Evolutionary conservation across 176 grass and related monocot species (phyloP).

Genomic region (Aegilops sharonensis): DNA sequence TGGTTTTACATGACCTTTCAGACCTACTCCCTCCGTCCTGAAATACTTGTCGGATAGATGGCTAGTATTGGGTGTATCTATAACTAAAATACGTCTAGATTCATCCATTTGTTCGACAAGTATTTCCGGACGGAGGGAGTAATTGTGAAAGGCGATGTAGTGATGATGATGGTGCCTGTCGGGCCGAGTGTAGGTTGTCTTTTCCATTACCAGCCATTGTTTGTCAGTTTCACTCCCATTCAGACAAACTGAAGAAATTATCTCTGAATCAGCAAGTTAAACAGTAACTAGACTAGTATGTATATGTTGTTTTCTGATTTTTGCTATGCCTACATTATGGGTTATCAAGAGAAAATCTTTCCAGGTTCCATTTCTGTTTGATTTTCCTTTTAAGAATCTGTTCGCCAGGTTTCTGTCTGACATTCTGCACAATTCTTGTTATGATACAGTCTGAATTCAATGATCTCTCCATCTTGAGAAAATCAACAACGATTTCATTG

Average conservation of each 20-base stretch:
- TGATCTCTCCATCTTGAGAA: no score
- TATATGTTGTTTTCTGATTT: neutral
- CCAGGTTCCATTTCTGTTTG: neutral
- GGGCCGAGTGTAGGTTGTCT: neutral
- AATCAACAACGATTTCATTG: neutral
- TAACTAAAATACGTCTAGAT: no score
- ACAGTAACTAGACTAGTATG: neutral
- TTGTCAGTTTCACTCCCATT: neutral
- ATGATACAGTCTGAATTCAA: no score
- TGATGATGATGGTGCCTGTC: neutral
- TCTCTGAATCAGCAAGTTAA: neutral
- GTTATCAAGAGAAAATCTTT: neutral
- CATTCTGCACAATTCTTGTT: no score
- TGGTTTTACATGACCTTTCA: neutral
- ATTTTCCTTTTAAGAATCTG: neutral
- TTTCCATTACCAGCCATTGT: neutral
- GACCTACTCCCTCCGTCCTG: no score
- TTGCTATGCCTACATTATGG: neutral
- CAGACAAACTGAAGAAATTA: neutral
- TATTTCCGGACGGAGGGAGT: no score
- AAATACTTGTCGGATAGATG: no score
- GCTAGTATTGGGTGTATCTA: no score
- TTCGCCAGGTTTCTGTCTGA: no score
- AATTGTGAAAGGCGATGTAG: neutral
- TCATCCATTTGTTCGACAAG: no score